Evolutionary conservation across 192 early-diverging fungal species (phyloP).

Genomic region (Allomyces arbusculus): DNA sequence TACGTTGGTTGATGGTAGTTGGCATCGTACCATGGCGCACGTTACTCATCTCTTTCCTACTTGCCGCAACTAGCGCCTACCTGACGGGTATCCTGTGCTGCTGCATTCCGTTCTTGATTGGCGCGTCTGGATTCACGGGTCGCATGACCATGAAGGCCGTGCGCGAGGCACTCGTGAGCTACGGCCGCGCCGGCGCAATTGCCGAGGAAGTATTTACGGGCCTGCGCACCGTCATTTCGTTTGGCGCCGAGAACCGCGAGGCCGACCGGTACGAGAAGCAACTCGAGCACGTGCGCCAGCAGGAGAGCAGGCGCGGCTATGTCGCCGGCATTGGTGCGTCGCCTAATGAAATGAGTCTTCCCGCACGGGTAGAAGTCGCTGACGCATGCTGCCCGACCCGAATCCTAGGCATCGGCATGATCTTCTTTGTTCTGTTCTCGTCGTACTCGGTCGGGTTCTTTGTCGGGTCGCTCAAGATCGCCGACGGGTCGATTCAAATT

Average conservation of each 20-base stretch:
- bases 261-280: slow-evolving; percentile 12
- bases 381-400: neutral
- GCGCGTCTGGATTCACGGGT: slow-evolving; percentile 6
- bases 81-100: slow-evolving; percentile 2
- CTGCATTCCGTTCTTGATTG: neutral
- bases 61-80: slow-evolving; percentile 21
- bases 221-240: slow-evolving; percentile 27
- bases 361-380: slow-evolving; percentile 1
- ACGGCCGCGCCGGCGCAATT: slow-evolving; percentile 25
- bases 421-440: slow-evolving; percentile 15
- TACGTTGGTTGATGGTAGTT: neutral
- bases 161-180: slow-evolving; percentile 9
- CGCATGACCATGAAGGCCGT: slow-evolving; percentile 8
- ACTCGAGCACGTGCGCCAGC: slow-evolving; percentile 15
- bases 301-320: slow-evolving; percentile 13
- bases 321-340: slow-evolving; percentile 21
- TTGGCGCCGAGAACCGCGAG: slow-evolving; percentile 22
- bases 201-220: slow-evolving; percentile 24
- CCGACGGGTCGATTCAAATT: slow-evolving; percentile 8
- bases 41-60: slow-evolving; percentile 38
- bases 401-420: slow-evolving; percentile 10
- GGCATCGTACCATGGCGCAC: neutral
- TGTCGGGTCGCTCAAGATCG: slow-evolving; percentile 15
- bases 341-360: too few species aligned
- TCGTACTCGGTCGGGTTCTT: slow-evolving; percentile 18